Evolutionary conservation across 306 rosid genomes (phyloP), one percentile per base, ranked within the genome.

Genomic region (Sechiopsis laciniata): DNA sequence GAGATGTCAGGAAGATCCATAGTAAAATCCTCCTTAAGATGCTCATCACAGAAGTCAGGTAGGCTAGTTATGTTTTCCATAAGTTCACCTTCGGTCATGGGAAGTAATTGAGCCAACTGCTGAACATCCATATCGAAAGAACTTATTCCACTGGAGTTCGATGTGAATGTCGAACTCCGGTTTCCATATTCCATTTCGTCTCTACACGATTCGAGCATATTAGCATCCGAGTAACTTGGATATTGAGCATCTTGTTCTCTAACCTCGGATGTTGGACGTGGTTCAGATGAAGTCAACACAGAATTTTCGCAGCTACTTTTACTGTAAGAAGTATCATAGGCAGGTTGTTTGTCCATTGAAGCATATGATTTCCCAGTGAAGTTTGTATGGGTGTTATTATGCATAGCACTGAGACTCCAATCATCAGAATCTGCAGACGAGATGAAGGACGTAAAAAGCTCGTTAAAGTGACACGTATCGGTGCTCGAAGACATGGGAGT

Each of bases 391-490:
- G 79, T 76, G 59, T 75, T 79, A 55, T 69, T 78, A 17, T 65
- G 76, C 26, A 65, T 7, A 11, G 64, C 68, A 59, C 66, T 59
- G 74, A 76, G 77, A 75, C 71, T 78, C 76, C 81, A 79, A 73
- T 78, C 73, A 75, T 66, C 55, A 29, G 84, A 83, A 76, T 73
- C 82, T 45, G 74, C 84, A 60, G 87, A 73, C 61, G 87, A 81
- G 77, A 86, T 10, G 8, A 80, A 54, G 66, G 93, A 82, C 78
- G 82, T 82, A 64, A 88, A 76, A 77, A 88, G 71, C 24, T 81
- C 88, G 73, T 84, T 55, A 17, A 82, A 69, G 73, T 85, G 88
- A 74, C 48, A 79, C 55, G 42, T 75, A 53, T 81, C 86, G 71
- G 60, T 77, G 72, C 79, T 88, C 70, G 70, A 67, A 7, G 83